Evolutionary conservation across 176 grass and related monocot genomes (phyloP).

Genomic region (Panicum miliaceum): DNA sequence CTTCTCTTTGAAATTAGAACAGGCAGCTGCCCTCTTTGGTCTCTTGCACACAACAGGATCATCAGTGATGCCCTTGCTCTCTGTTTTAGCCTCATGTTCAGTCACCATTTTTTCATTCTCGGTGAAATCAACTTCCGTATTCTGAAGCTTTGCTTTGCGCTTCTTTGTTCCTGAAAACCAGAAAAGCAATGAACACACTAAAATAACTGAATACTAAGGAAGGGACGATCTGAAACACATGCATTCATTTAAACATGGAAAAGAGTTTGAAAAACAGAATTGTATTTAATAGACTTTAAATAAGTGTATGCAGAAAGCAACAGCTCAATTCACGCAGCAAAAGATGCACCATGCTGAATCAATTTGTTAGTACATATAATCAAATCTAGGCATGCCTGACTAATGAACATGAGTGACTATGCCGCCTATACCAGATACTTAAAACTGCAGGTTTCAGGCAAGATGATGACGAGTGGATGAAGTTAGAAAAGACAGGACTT

Average conservation of each 20-base stretch:
- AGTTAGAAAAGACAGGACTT: too few species aligned
- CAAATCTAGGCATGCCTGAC: not conserved
- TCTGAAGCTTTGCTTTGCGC: conserved; percentile 23
- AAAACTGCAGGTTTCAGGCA: conserved; percentile 4
- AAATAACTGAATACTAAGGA: conserved; percentile 29
- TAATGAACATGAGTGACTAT: not conserved
- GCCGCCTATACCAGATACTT: not conserved
- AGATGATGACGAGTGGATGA: not conserved
- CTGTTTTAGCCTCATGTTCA: conserved; percentile 21
- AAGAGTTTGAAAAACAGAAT: not conserved
- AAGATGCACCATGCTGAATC: not conserved
- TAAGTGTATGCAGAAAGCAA: not conserved
- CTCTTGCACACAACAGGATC: conserved; percentile 43
- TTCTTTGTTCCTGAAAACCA: conserved; percentile 56
- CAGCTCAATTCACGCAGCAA: not conserved
- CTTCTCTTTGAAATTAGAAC: conserved; percentile 54
- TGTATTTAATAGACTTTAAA: not conserved
- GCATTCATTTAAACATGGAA: conserved; percentile 3
- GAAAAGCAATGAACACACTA: not conserved
- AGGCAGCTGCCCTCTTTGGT: conserved; percentile 52
- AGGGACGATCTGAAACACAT: not conserved
- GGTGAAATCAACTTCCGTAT: not conserved
- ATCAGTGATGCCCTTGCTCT: not conserved
- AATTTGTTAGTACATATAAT: not conserved
- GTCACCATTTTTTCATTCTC: conserved; percentile 25